Percentiles rank a stretch among this genome's conserved stretches.
Evolutionary conservation across 2,329 filamentous ascomycete genomes (phyloP).

Genomic region (Leptographium flavum): DNA sequence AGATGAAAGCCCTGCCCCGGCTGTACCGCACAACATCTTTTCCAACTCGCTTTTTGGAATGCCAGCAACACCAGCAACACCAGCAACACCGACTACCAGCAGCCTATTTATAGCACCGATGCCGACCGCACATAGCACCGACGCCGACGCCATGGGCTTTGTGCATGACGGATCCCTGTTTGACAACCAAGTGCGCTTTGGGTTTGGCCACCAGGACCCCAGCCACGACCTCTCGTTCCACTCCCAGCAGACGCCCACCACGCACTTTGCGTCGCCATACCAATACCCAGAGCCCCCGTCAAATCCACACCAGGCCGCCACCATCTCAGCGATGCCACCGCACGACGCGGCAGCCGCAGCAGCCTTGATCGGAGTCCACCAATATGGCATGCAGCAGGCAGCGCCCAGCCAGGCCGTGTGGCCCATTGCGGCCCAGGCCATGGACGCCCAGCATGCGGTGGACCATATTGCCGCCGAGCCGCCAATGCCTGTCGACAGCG

Average conservation of each 20-base stretch:
- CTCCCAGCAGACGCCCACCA: background rate
- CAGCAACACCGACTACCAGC: background rate
- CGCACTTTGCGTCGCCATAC: background rate
- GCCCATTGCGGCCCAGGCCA: slow-evolving; percentile 3
- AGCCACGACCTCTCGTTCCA: background rate
- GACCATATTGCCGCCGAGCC: background rate
- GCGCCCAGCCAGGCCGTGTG: slow-evolving; percentile 1
- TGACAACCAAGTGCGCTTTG: slow-evolving; percentile 5
- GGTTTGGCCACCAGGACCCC: slow-evolving; percentile 4
- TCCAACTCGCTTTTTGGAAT: background rate
- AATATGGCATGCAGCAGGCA: background rate
- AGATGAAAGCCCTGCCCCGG: background rate
- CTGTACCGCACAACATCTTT: no score
- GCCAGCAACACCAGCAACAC: no score
- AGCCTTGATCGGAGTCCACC: background rate
- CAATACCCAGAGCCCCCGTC: slow-evolving; percentile 10
- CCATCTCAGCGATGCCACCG: background rate
- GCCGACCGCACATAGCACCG: background rate
- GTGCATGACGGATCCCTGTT: slow-evolving; percentile 3
- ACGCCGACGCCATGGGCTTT: slow-evolving; percentile 4
- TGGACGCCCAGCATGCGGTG: slow-evolving; percentile 3
- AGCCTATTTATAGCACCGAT: background rate
- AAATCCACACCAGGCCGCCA: background rate
- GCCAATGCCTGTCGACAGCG: background rate
- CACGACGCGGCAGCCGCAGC: background rate